Base-by-base conservation (phyloP, 106 monocot species). In the Dendrobium huoshanense region DNA sequence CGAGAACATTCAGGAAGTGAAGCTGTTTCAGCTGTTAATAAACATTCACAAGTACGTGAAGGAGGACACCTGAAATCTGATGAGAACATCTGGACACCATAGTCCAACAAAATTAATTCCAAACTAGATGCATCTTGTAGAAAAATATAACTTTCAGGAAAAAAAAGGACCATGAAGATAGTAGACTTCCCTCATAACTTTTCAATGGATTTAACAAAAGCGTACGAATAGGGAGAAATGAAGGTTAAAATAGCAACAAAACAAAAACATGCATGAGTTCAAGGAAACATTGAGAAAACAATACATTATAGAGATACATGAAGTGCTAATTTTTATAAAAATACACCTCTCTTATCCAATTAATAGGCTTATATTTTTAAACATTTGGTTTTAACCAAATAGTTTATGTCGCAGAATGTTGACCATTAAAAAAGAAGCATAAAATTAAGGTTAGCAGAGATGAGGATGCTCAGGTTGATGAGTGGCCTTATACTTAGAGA, bases 1-100 rank as follows among this genome's bases (percentile, higher is more conserved):
- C 83, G 88, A 81, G 86, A 90, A 84, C 92, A 89, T 78, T 86
- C 92, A 80, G 83, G 84, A 86, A 78, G 78, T 31, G 88, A 92
- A 68, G 78, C 49, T 41, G 83, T 67, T 65, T 88, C 86, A 75
- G 85, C 31, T 73, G 91, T 89, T 82, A 87, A 82, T 56, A 84
- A 49, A 56, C 83, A 88, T 79, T 72, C 80, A 83, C 82, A 83
- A 61, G 78, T 79, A 79, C 90, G 86, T 72, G 87, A 88, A 22
- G 61, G 61, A 73, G 92, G 84, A 81, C 90, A 92, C 82, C 83
- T 89, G 65, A 88, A 82, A 80, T 90, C 87, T 67, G 90, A 80
- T 67, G 90, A 80, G 84, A 87, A 88, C 45, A 95, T 85, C 95
- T 90, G 85, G 59, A 56, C 29, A 85, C 70, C 15, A 78, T 78